These are phyloP conservation scores for Paraleonurus japonicus DNA, from an alignment of 257 asterid species.

Conservation along the genomic window DNA sequence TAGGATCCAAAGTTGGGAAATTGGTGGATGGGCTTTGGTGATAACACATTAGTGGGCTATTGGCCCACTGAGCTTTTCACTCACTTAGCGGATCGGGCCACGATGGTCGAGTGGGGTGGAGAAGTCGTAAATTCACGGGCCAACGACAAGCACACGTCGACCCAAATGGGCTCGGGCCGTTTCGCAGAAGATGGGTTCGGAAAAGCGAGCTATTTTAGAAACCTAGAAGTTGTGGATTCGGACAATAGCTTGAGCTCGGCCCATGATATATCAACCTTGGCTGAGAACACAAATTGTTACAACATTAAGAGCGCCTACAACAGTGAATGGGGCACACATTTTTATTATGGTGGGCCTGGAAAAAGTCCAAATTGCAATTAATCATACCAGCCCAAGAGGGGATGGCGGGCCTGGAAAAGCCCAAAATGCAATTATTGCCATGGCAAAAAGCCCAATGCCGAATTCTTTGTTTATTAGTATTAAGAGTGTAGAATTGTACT, in stretches of 20 bases:
- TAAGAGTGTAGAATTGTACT: conserved; percentile 37
- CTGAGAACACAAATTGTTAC: conserved; percentile 80
- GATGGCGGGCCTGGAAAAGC: neutral
- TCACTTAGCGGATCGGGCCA: conserved; percentile 75
- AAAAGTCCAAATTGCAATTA: conserved; percentile 54
- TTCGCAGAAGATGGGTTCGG: conserved; percentile 72
- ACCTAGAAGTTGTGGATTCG: conserved; percentile 76
- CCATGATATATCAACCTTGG: conserved; percentile 59
- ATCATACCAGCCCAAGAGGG: neutral
- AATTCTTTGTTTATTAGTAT: conserved; percentile 28
- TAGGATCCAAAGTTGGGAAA: conserved; percentile 89
- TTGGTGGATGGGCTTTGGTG: conserved; percentile 98
- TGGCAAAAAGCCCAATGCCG: conserved; percentile 24
- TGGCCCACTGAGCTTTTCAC: conserved; percentile 94
- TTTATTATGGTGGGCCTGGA: conserved; percentile 95
- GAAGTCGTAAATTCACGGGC: conserved; percentile 74
- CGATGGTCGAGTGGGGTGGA: conserved; percentile 98
- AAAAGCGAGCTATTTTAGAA: conserved; percentile 73
- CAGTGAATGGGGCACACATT: conserved; percentile 84
- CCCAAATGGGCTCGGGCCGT: conserved; percentile 94
- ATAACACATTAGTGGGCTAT: conserved; percentile 74
- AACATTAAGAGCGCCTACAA: conserved; percentile 59
- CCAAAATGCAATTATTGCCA: neutral
- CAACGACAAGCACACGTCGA: conserved; percentile 64
- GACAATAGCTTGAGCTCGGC: conserved; percentile 70